Evolutionary conservation across 345 rosid species (phyloP).

Genomic region (Rhizophora apiculata): DNA sequence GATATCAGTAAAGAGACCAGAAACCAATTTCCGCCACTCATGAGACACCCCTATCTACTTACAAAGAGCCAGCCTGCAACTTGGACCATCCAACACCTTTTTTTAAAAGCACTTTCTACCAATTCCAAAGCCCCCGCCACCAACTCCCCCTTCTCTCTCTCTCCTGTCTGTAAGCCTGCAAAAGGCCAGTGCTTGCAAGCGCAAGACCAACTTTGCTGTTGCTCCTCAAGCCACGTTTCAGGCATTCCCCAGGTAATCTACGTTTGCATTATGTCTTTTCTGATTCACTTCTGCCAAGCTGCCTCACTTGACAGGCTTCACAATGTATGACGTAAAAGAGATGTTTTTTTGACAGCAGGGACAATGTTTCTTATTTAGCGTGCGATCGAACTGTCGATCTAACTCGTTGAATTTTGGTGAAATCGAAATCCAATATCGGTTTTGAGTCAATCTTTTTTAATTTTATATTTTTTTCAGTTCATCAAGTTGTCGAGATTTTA

Average conservation of each 20-base stretch:
- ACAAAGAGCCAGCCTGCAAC: slow-evolving; percentile 50
- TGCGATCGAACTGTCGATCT: too few species aligned
- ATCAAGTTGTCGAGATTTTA: too few species aligned
- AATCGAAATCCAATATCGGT: too few species aligned
- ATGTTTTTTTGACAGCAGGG: too few species aligned
- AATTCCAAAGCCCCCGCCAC: slow-evolving; percentile 8
- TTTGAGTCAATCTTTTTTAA: too few species aligned
- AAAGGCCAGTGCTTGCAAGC: not conserved
- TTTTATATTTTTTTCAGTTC: too few species aligned
- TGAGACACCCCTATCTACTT: slow-evolving; percentile 68
- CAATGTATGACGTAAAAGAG: not conserved
- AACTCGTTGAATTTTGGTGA: too few species aligned
- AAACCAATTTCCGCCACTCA: slow-evolving; percentile 59
- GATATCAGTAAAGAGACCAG: slow-evolving; percentile 37
- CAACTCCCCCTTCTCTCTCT: not conserved
- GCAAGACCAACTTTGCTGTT: slow-evolving; percentile 19
- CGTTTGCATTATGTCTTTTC: not conserved
- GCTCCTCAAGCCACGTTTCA: slow-evolving; percentile 23
- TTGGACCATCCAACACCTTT: slow-evolving; percentile 7
- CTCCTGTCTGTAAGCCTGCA: slow-evolving; percentile 9
- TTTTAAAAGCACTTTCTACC: not conserved
- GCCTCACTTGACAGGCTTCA: not conserved
- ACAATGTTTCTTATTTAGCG: too few species aligned
- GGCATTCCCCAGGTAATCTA: slow-evolving; percentile 29
- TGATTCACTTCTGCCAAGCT: not conserved